Conservation (phyloP, 2,329 filamentous ascomycete genomes). For the Chaetomiaceae sp. region DNA sequence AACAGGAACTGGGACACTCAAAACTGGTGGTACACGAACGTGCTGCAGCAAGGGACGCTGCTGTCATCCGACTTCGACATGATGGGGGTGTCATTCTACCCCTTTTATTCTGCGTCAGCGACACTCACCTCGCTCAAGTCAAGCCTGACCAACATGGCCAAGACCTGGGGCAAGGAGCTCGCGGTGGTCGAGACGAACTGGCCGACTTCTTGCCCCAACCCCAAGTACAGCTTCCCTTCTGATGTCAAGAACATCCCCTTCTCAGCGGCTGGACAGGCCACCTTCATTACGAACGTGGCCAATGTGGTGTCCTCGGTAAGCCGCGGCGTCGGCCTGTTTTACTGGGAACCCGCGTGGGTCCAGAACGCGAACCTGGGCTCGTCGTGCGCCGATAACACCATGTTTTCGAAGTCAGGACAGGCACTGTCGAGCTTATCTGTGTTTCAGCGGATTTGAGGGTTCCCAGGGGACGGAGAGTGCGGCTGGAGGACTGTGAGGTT, state of each 20-base stretch:
- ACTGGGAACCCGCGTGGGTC: constrained; percentile 70
- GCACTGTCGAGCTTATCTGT: constrained; percentile 52
- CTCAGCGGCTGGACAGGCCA: constrained; percentile 54
- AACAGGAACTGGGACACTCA: constrained; percentile 55
- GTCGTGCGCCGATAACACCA: constrained; percentile 57
- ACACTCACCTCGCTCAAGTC: constrained; percentile 51
- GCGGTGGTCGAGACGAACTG: constrained; percentile 67
- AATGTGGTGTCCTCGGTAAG: constrained; percentile 46
- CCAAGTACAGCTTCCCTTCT: constrained; percentile 51
- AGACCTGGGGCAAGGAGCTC: constrained; percentile 57
- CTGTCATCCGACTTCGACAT: constrained; percentile 56
- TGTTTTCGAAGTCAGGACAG: constrained; percentile 51
- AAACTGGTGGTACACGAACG: constrained; percentile 52
- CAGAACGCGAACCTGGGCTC: constrained; percentile 59
- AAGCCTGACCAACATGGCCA: constrained; percentile 53
- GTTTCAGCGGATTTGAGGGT: constrained; percentile 32
- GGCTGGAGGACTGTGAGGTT: not conserved
- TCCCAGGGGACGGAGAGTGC: not conserved
- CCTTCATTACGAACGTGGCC: constrained; percentile 56
- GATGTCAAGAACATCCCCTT: constrained; percentile 57
- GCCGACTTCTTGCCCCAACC: constrained; percentile 57
- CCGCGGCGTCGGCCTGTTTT: constrained; percentile 57
- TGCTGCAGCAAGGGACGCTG: constrained; percentile 47
- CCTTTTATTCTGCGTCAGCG: constrained; percentile 58
- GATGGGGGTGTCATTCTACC: constrained; percentile 69